Evolutionary conservation across 2,329 filamentous ascomycete genomes (phyloP).

Genomic region (Albifimbria verrucaria): DNA sequence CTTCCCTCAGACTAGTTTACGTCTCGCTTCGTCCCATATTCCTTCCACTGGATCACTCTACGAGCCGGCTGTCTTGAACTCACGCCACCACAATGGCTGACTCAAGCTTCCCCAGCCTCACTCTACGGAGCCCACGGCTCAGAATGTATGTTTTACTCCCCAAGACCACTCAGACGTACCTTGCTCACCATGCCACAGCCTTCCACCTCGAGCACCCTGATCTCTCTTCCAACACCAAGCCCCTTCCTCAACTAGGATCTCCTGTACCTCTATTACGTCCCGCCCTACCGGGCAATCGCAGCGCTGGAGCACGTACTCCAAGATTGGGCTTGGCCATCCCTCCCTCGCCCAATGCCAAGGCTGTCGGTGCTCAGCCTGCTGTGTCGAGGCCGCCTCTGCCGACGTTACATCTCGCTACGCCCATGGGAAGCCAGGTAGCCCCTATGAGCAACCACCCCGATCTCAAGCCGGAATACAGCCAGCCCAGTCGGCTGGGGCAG

Average conservation of each 20-base stretch:
- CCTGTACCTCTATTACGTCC: conserved; percentile 79
- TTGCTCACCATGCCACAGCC: conserved; percentile 9
- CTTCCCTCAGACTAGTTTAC: too few relatives aligned
- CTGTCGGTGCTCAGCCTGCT: conserved; percentile 55
- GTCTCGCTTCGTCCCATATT: too few relatives aligned
- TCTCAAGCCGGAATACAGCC: conserved; percentile 50
- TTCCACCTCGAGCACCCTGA: conserved; percentile 19
- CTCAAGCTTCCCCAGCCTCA: conserved; percentile 12
- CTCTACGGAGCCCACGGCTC: conserved; percentile 14
- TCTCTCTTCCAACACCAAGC: conserved; percentile 29
- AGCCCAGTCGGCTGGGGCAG: conserved; percentile 67
- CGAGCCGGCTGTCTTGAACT: conserved; percentile 12
- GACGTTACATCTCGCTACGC: conserved; percentile 81
- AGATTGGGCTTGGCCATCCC: conserved; percentile 88
- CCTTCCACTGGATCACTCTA: too few relatives aligned
- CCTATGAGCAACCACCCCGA: conserved; percentile 62
- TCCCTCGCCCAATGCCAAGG: conserved; percentile 76
- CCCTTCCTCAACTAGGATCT: conserved; percentile 62
- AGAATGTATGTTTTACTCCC: conserved; percentile 15
- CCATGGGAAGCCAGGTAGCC: conserved; percentile 76
- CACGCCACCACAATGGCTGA: conserved; percentile 19
- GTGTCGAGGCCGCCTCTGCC: conserved; percentile 58
- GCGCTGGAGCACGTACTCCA: conserved; percentile 63
- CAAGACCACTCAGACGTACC: background rate
- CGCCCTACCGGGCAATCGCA: conserved; percentile 69